These are phyloP conservation scores for Barnettozyma hawaiiensis DNA, from an alignment of 1,139 yeast species.

Conservation along the genomic window DNA sequence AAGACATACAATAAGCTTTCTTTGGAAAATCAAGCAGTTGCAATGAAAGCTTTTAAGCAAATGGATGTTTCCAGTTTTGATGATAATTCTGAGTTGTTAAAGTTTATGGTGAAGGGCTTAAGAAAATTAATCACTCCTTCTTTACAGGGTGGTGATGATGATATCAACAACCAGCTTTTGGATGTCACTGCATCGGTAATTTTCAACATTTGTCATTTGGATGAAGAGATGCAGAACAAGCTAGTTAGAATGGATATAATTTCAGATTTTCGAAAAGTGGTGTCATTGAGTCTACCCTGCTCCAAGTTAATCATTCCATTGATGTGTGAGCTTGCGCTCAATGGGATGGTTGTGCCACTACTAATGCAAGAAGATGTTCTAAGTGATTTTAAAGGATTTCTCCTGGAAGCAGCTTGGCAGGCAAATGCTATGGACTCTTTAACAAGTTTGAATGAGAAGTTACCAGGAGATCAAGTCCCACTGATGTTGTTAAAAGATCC, in stretches of 20 bases:
- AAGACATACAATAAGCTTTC: conserved; percentile 34
- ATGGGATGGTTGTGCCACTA: conserved; percentile 39
- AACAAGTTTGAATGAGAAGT: conserved; percentile 17
- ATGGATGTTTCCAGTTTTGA: conserved; percentile 14
- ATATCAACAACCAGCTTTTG: conserved; percentile 36
- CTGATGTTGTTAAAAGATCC: conserved; percentile 13
- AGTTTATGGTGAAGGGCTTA: conserved; percentile 22
- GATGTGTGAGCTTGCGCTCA: conserved; percentile 54
- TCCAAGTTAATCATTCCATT: conserved; percentile 60
- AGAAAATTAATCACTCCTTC: conserved; percentile 22
- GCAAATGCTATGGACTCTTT: conserved; percentile 62
- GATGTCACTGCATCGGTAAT: conserved; percentile 41
- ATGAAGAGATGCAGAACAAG: conserved; percentile 46
- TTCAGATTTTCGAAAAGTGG: conserved; percentile 43
- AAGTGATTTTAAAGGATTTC: conserved; percentile 41
- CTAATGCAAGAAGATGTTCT: conserved; percentile 38
- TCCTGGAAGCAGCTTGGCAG: conserved; percentile 65
- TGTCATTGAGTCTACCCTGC: conserved; percentile 44
- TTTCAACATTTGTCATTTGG: conserved; percentile 55
- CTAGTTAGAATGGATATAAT: conserved; percentile 50
- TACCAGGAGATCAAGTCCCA: conserved; percentile 14
- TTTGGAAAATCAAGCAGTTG: conserved; percentile 32
- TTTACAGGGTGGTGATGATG: background rate
- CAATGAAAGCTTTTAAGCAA: conserved; percentile 38
- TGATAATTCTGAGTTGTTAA: conserved; percentile 25